Evolutionary conservation across 495 filamentous ascomycete genomes (phyloP).

Genomic region (Hyaloscypha hepaticicola): DNA sequence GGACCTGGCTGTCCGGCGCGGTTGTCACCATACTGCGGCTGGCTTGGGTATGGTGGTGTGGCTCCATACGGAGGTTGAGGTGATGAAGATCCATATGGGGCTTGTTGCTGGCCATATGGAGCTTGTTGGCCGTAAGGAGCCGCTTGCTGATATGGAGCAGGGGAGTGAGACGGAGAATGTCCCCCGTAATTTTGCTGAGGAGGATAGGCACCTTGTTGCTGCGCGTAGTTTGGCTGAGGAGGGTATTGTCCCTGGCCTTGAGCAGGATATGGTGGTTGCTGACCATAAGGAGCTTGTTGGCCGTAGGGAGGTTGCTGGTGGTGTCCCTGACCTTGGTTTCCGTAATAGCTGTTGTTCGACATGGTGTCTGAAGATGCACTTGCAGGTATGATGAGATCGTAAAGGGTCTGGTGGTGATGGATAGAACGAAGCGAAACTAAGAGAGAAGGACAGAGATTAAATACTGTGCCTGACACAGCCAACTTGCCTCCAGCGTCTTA

Average conservation of each 20-base stretch:
- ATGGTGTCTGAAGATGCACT: slow-evolving; percentile 34
- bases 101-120: neutral
- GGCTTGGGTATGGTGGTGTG: slow-evolving; percentile 28
- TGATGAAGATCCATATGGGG: slow-evolving; percentile 11
- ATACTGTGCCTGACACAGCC: neutral
- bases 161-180: slow-evolving; percentile 9
- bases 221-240: slow-evolving; percentile 26
- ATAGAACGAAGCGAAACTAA: neutral
- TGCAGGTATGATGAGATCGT: slow-evolving; percentile 3
- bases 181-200: slow-evolving; percentile 33
- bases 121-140: slow-evolving; percentile 14
- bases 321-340: too few species aligned
- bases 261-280: slow-evolving; percentile 10
- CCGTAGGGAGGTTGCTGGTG: slow-evolving; percentile 20
- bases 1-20: slow-evolving; percentile 23
- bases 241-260: slow-evolving; percentile 29
- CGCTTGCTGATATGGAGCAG: slow-evolving; percentile 25
- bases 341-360: slow-evolving; percentile 40
- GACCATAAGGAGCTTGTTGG: slow-evolving; percentile 9
- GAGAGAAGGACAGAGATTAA: neutral
- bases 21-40: slow-evolving; percentile 31
- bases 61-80: neutral
- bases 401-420: neutral
- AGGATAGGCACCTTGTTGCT: slow-evolving; percentile 17
- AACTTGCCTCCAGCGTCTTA: neutral